These are phyloP conservation scores for Cardamine resedifolia DNA, from an alignment of 345 rosid species.

Conservation along the genomic window DNA sequence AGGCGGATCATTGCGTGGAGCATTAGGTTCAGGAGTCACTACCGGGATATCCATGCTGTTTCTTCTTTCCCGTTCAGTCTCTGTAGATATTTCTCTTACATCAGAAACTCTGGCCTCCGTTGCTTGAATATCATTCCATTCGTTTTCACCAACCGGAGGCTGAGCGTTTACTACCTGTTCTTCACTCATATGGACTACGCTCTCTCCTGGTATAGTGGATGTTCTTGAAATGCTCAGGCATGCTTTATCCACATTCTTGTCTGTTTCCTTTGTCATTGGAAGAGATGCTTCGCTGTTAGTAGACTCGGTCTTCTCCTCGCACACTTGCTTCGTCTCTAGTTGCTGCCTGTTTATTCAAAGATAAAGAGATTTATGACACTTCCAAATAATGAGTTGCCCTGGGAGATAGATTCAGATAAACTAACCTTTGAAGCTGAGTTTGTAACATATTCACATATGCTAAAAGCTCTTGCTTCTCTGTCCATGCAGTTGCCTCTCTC, in stretches of 20 bases:
- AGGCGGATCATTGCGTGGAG: conserved; percentile 47
- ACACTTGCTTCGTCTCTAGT: conserved; percentile 73
- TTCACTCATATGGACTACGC: conserved; percentile 53
- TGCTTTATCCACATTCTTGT: conserved; percentile 83
- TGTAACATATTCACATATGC: conserved; percentile 77
- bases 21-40: conserved; percentile 50
- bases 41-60: conserved; percentile 80
- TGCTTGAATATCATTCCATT: conserved; percentile 92
- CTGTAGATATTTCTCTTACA: conserved; percentile 71
- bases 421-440: conserved; percentile 88
- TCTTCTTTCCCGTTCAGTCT: conserved; percentile 49
- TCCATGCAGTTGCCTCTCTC: conserved; percentile 66
- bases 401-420: neutral
- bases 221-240: conserved; percentile 73
- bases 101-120: conserved; percentile 76
- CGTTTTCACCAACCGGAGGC: conserved; percentile 62
- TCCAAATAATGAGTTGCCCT: neutral
- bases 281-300: conserved; percentile 45
- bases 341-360: conserved; percentile 57
- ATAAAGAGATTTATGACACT: neutral
- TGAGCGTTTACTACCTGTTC: conserved; percentile 49
- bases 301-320: conserved; percentile 67
- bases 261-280: conserved; percentile 72
- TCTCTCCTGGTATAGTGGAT: conserved; percentile 37
- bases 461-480: conserved; percentile 90